phyloP scores from a whole-genome alignment of 176 grass and related monocot genomes.

The Avena insularis region DNA sequence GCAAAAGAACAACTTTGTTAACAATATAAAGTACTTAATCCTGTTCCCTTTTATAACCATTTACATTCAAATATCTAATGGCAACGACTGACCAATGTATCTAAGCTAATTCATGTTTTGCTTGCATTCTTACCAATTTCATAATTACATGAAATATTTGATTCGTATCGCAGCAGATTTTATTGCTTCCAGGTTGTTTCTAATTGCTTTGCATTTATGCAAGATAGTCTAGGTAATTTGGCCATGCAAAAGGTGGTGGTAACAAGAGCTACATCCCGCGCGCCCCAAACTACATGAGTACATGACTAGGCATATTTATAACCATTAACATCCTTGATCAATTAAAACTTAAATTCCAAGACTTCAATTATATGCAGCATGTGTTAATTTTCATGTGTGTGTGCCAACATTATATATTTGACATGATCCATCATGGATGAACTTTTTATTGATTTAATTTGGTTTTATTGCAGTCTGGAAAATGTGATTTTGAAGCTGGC shows the following conservation, averaged over 20 bases:
- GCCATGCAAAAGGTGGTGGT: too few relatives aligned
- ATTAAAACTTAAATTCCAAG: too few relatives aligned
- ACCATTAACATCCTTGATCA: too few relatives aligned
- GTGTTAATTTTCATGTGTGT: not conserved
- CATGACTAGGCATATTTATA: too few relatives aligned
- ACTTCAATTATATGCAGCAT: too few relatives aligned
- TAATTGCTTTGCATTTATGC: not conserved
- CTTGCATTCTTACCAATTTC: not conserved
- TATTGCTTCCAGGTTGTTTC: not conserved
- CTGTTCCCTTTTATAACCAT: not conserved
- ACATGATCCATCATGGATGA: not conserved
- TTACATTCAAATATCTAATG: not conserved
- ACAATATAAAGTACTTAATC: not conserved
- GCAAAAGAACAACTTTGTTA: not conserved
- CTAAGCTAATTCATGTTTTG: not conserved
- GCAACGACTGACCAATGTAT: not conserved
- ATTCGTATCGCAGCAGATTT: not conserved
- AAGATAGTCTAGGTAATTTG: too few relatives aligned
- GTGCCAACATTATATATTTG: not conserved
- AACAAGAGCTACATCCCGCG: too few relatives aligned
- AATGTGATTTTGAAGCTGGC: constrained; percentile 7
- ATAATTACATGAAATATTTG: not conserved
- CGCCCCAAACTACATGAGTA: too few relatives aligned
- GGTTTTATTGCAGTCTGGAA: not conserved
- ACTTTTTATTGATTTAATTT: not conserved